phyloP scores from a whole-genome alignment of 1,284 basidiomycete species.

The Irpex sp. region DNA sequence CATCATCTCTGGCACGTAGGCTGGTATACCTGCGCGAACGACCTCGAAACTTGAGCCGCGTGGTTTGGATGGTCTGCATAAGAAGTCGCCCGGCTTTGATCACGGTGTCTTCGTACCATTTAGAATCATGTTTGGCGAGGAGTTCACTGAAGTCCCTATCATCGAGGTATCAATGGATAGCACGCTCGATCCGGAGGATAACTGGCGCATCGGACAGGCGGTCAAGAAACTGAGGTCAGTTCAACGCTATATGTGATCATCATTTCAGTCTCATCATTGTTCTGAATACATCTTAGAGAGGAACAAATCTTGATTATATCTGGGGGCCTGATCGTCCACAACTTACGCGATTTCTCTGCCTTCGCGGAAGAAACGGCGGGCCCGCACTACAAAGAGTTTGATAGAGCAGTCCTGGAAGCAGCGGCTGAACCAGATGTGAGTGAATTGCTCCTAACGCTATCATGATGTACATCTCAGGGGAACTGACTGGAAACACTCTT shows the following conservation, averaged over 20 bases:
- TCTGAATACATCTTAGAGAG: constrained; percentile 30
- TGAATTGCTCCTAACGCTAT: constrained; percentile 1
- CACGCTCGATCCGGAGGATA: constrained; percentile 53
- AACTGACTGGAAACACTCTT: background rate
- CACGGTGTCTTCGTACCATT: constrained; percentile 79
- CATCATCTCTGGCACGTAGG: constrained; percentile 29
- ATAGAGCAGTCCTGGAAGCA: constrained; percentile 57
- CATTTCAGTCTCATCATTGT: background rate
- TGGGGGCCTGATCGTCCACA: constrained; percentile 69
- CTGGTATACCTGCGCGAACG: constrained; percentile 53
- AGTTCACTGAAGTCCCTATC: constrained; percentile 55
- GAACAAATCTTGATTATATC: constrained; percentile 69
- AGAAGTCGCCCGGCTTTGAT: constrained; percentile 55
- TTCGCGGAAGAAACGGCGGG: constrained; percentile 50
- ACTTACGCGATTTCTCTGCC: constrained; percentile 51
- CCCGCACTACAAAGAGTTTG: constrained; percentile 50
- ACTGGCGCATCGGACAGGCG: constrained; percentile 66
- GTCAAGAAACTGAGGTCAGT: constrained; percentile 52
- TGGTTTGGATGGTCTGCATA: constrained; percentile 68
- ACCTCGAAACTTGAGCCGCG: constrained; percentile 49
- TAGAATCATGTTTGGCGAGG: constrained; percentile 71
- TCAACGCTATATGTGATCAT: constrained; percentile 2
- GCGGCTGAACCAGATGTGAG: constrained; percentile 46
- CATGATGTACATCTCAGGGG: constrained; percentile 17
- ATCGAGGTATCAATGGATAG: constrained; percentile 70